These are phyloP conservation scores for Salicornia ramosissima DNA, from an alignment of 148 eudicot species.

Conservation along the genomic window DNA sequence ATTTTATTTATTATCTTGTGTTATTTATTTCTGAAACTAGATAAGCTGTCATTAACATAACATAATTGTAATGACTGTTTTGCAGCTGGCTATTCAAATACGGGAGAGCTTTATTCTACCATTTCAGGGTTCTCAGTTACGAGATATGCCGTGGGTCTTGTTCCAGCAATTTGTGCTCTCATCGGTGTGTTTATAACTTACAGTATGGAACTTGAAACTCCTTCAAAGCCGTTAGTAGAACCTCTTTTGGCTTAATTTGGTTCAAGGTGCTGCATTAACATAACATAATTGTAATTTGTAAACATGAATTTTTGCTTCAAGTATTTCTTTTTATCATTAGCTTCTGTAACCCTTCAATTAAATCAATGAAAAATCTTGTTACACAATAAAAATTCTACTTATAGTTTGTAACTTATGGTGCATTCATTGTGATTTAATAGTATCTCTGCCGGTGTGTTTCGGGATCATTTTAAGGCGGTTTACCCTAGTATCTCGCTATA, in stretches of 20 bases:
- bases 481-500: too few relatives aligned
- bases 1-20: too few relatives aligned
- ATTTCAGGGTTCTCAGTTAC: slow-evolving; percentile 38
- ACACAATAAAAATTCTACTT: too few relatives aligned
- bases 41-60: neutral
- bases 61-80: neutral
- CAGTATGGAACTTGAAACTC: slow-evolving; percentile 44
- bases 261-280: neutral
- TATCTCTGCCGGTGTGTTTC: too few relatives aligned
- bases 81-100: slow-evolving; percentile 48
- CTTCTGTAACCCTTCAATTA: too few relatives aligned
- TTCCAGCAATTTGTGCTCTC: slow-evolving; percentile 62
- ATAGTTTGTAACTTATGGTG: too few relatives aligned
- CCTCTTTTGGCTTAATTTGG: slow-evolving; percentile 44
- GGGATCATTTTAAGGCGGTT: too few relatives aligned
- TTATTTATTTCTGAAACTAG: neutral
- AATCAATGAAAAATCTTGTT: too few relatives aligned
- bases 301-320: too few relatives aligned
- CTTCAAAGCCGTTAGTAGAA: slow-evolving; percentile 36
- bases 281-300: neutral
- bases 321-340: too few relatives aligned
- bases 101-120: slow-evolving; percentile 30
- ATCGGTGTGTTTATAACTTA: slow-evolving; percentile 56
- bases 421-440: too few relatives aligned
- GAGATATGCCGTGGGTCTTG: slow-evolving; percentile 59